Evolutionary conservation across 2,329 filamentous ascomycete species (phyloP).

Genomic region (Nigrospora osmanthi): DNA sequence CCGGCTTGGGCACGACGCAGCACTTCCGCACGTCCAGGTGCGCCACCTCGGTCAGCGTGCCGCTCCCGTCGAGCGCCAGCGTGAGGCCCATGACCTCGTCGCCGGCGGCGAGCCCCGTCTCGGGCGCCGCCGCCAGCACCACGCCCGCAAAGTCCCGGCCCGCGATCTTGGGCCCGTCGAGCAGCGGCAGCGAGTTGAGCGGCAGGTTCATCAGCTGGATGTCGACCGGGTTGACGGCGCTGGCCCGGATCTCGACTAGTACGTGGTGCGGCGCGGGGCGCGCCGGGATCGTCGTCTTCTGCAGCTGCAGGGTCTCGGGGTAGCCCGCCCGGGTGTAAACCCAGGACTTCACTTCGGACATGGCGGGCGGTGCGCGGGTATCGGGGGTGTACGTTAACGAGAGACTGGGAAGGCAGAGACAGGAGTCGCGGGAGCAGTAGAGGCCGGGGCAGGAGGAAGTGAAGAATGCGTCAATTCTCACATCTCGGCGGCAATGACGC

Average conservation of each 20-base stretch:
- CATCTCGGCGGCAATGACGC: too few relatives aligned
- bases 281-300: background rate
- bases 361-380: background rate
- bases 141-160: conserved; percentile 8
- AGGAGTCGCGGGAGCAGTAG: too few relatives aligned
- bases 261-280: conserved; percentile 4
- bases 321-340: conserved; percentile 4
- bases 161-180: conserved; percentile 5
- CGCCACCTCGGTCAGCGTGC: conserved; percentile 5
- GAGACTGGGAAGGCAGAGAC: too few relatives aligned
- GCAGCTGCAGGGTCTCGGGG: conserved; percentile 2
- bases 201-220: conserved; percentile 9
- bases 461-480: too few relatives aligned
- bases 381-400: too few relatives aligned
- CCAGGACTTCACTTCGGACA: conserved; percentile 5
- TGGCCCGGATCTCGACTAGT: conserved; percentile 7
- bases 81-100: conserved; percentile 9
- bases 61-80: conserved; percentile 3
- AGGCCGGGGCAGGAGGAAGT: too few relatives aligned
- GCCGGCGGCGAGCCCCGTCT: conserved; percentile 4
- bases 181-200: conserved; percentile 2
- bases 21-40: conserved; percentile 4
- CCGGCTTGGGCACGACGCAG: conserved; percentile 8
- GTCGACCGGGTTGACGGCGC: conserved; percentile 10
- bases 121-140: conserved; percentile 6